Conservation (phyloP, 2,329 filamentous ascomycete genomes). For the Xylariales sp. region DNA sequence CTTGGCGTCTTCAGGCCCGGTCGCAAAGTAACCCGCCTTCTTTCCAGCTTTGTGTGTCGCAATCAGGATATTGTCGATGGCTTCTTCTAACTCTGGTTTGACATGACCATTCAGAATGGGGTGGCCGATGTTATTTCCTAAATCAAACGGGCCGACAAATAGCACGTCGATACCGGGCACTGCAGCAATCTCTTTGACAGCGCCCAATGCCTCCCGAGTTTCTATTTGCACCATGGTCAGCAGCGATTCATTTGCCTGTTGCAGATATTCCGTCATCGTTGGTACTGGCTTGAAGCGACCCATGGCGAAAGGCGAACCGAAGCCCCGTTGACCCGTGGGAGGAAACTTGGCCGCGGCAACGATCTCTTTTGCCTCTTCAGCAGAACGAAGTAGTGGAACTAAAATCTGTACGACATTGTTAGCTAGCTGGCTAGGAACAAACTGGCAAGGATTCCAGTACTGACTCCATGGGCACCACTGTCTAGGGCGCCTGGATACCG, state of each 20-base stretch:
- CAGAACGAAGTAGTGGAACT: conserved; percentile 50
- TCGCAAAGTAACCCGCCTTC: conserved; percentile 59
- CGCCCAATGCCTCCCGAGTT: conserved; percentile 56
- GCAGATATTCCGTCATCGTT: conserved; percentile 51
- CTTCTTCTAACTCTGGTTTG: conserved; percentile 52
- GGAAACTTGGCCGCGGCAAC: conserved; percentile 53
- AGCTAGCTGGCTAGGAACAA: conserved; percentile 1
- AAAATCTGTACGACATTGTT: conserved; percentile 31
- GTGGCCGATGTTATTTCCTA: conserved; percentile 59
- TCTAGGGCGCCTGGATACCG: conserved; percentile 47
- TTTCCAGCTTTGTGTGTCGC: conserved; percentile 60
- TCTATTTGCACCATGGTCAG: conserved; percentile 67
- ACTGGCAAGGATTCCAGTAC: conserved; percentile 8
- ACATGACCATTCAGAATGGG: conserved; percentile 59
- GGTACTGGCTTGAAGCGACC: conserved; percentile 42
- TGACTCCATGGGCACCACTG: conserved; percentile 52
- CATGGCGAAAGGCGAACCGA: conserved; percentile 52
- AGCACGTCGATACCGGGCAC: conserved; percentile 58
- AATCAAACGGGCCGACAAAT: conserved; percentile 65
- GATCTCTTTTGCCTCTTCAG: conserved; percentile 45
- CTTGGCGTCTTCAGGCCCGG: conserved; percentile 51
- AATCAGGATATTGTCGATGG: conserved; percentile 52
- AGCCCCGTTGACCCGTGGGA: conserved; percentile 47
- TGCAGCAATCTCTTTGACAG: conserved; percentile 57
- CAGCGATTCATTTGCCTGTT: conserved; percentile 51